These are phyloP conservation scores for Geotrichum citri-aurantii DNA, from an alignment of 1,139 yeast genomes.

Conservation along the genomic window DNA sequence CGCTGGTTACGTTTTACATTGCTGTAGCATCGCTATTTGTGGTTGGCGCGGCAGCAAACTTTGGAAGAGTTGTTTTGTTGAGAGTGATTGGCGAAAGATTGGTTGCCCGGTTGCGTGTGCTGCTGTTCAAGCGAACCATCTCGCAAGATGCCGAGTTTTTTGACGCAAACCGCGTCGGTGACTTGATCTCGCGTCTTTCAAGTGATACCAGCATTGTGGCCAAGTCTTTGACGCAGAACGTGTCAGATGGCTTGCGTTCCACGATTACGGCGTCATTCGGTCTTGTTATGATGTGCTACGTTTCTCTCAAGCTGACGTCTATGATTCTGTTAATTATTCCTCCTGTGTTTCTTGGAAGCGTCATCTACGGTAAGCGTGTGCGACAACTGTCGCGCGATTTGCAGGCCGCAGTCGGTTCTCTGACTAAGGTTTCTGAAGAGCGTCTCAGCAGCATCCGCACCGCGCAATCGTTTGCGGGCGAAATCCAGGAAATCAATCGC, in stretches of 20 bases:
- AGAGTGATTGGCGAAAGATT: conserved; percentile 79
- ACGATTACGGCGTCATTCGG: conserved; percentile 76
- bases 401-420: conserved; percentile 79
- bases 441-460: conserved; percentile 81
- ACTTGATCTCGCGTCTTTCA: conserved; percentile 78
- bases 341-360: conserved; percentile 69
- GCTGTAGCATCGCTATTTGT: conserved; percentile 52
- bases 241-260: conserved; percentile 86
- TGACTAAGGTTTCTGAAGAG: conserved; percentile 89
- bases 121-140: conserved; percentile 67
- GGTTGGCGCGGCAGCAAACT: conserved; percentile 71
- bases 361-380: conserved; percentile 72
- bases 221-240: conserved; percentile 77
- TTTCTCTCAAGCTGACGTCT: conserved; percentile 73
- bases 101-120: conserved; percentile 74
- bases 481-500: conserved; percentile 54
- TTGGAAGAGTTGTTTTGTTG: conserved; percentile 68
- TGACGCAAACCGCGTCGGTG: conserved; percentile 91
- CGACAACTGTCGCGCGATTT: conserved; percentile 67
- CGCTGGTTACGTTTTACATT: conserved; percentile 45
- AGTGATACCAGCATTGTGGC: conserved; percentile 90
- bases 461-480: conserved; percentile 86
- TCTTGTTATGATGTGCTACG: conserved; percentile 78
- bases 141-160: conserved; percentile 89
- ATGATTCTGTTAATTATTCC: conserved; percentile 77